Evolutionary conservation across 2,329 filamentous ascomycete species (phyloP).

Genomic region (Cercospora sesami): DNA sequence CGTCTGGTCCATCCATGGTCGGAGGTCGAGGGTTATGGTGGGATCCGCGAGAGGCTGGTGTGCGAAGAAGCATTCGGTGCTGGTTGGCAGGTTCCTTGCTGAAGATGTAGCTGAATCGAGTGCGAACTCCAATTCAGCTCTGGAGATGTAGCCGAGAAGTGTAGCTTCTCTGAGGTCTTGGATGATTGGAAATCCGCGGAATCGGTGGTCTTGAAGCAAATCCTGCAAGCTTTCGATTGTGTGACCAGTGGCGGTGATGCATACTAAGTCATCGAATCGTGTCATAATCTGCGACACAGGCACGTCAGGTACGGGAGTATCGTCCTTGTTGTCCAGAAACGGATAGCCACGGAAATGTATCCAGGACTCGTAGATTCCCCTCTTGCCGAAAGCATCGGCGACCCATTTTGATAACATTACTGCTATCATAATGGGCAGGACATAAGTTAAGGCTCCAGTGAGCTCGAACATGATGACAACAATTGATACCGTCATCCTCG

Average conservation of each 20-base stretch:
- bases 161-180: constrained; percentile 73
- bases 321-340: constrained; percentile 88
- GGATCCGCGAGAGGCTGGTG: constrained; percentile 82
- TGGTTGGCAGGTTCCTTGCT: constrained; percentile 60
- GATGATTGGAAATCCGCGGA: constrained; percentile 90
- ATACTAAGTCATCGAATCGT: constrained; percentile 81
- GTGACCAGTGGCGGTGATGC: constrained; percentile 77
- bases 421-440: constrained; percentile 97
- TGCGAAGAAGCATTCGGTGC: constrained; percentile 79
- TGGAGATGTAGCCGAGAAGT: constrained; percentile 89
- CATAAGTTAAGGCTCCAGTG: constrained; percentile 91
- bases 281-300: constrained; percentile 91
- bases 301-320: constrained; percentile 74
- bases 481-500: constrained; percentile 94
- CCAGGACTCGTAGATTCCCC: constrained; percentile 97
- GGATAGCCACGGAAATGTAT: constrained; percentile 95
- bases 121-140: constrained; percentile 83
- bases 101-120: constrained; percentile 62
- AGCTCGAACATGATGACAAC: constrained; percentile 99
- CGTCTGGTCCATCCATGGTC: constrained; percentile 99
- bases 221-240: constrained; percentile 73
- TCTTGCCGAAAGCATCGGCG: constrained; percentile 87
- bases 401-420: constrained; percentile 99
- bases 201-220: constrained; percentile 71
- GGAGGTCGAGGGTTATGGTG: constrained; percentile 74